Evolutionary conservation across 73 alveolate genomes (phyloP), one percentile per base, ranked within the genome.

Genomic region (Symbiodinium pilosum): DNA sequence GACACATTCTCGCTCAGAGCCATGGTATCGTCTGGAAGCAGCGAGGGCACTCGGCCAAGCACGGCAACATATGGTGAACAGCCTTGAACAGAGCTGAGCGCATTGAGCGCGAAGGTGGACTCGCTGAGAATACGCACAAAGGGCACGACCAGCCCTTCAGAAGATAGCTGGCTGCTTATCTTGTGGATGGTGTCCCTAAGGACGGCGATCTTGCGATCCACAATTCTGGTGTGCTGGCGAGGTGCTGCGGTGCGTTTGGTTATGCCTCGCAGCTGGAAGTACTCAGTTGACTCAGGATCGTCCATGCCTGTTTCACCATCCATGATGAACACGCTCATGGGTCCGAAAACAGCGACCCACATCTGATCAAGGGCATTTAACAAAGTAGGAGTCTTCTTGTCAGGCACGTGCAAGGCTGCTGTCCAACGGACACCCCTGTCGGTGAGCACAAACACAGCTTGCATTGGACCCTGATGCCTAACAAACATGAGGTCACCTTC

Each of bases 401-500:
- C 40, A 0, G 41, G 0, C n/a, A 87, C 84, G 6, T 24, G 40
- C 0, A 1, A 0, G 16, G 94, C 44, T 0, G 41, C 26, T 0
- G 32, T 18, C 94, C 94, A 87, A 5, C 94, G 40, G 3, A 40
- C 43, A 1, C 71, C 94, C 7, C 94, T 6, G 43, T 87, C 94
- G 14, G 41, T 68, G 2, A 54, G 68, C 64, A 51, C 85, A 14
- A 87, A 32, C 3, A 87, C 30, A 7, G 36, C 24, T 28, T 54
- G 44, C 18, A 20, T 32, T 0, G 68, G 9, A 0, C 86, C 86
- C 4, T 71, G 56, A 4, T 34, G 68, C 9, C 30, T 16, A 28
- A 36, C 5, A 32, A 56, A 87, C 85, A 87, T 38, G 42, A 87
- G 64, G 44, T 87, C 94, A 2, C 86, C 94, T 34, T 87, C 94